Base-by-base conservation (phyloP, 163 green algal genomes). In the Botryococcus braunii region DNA sequence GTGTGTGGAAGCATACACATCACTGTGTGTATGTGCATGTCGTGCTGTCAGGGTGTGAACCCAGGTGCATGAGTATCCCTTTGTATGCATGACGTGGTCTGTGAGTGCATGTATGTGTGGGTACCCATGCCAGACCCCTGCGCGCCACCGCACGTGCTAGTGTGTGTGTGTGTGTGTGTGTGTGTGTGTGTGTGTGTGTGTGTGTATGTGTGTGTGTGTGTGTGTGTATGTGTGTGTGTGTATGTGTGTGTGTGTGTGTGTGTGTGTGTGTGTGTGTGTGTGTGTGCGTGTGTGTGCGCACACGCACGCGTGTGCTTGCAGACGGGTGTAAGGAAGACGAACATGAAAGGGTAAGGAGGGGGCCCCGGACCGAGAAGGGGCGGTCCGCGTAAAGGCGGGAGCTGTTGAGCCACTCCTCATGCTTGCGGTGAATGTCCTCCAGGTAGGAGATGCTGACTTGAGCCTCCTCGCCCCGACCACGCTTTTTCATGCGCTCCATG, bases 331-430 rank as follows among this genome's bases (percentile, higher is more conserved):
- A 32, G 8, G 5, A 46, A n/a, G 5, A 9, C n/a, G 32, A 48
- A 47, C 46, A 62, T 21, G 23, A 13, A 31, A 36, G 34, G 32
- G 13, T 35, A 68, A 35, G 36, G 25, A 3, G 46, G 29, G 31
- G 23, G 11, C 8, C 23, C 13, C 29, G 21, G 3, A 56, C 35
- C 4, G 31, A 27, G 23, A 62, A 27, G 4, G 27, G 36, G 1
- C 5, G 6, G 37, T 58, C 40, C n/a, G 29, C 65, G 5, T 7
- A 8, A 25, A 17, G 29, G 17, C 31, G 65, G 7, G 36, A 5
- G 1, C 29, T 29, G 13, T 25, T 48, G 27, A 93, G 72, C 91
- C 91, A 97, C 59, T 90, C 79, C 79, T 96, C 91, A 76, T 97
- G 91, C 69, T 92, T 89, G 35, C 80, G 46, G 70, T 96, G 91